Evolutionary conservation across 805 yeast species (phyloP), one percentile per base, ranked within the genome.

Genomic region (Yarrowia hollandica): DNA sequence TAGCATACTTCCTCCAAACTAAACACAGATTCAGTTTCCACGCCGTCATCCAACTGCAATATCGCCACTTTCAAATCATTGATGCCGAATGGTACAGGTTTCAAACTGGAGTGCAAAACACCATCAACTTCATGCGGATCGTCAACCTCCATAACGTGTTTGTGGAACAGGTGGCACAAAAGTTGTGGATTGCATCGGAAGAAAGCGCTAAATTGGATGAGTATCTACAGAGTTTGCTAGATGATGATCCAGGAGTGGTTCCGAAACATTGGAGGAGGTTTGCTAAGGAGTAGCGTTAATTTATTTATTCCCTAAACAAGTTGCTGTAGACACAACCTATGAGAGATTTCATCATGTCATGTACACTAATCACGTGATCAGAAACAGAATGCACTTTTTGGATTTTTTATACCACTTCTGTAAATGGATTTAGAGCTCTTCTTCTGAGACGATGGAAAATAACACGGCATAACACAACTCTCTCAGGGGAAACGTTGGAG

Each of bases 81-180:
- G 55, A 48, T 9, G 23, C 39, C 1, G 55, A 48, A 6, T 48
- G 55, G 55, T 48, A n/a, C 39, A 11, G 15, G 30, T 11, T 48
- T 4, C 38, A 33, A 4, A 22, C 14, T 1, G 37, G 55, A n/a
- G 16, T 19, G 8, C 8, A 9, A n/a, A 11, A n/a, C 4, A 48
- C 39, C n/a, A 31, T 18, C 12, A 48, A 31, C 15, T 48, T 48
- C 39, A 48, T 48, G 55, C 19, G 55, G 9, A 15, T 48, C 6
- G 55, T 48, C 8, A 48, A 48, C 11, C n/a, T 31, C 11, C 55
- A 48, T 7, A 22, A 33, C 18, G 14, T 25, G 21, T 21, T 48
- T 5, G 15, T 48, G 2, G 55, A 48, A 6, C 5, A 23, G 4
- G 21, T 48, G 5, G 39, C 15, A 4, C 38, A 39, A 8, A 48